phyloP scores from a whole-genome alignment of 2,329 filamentous ascomycete species.

The Huntiella savannae region DNA sequence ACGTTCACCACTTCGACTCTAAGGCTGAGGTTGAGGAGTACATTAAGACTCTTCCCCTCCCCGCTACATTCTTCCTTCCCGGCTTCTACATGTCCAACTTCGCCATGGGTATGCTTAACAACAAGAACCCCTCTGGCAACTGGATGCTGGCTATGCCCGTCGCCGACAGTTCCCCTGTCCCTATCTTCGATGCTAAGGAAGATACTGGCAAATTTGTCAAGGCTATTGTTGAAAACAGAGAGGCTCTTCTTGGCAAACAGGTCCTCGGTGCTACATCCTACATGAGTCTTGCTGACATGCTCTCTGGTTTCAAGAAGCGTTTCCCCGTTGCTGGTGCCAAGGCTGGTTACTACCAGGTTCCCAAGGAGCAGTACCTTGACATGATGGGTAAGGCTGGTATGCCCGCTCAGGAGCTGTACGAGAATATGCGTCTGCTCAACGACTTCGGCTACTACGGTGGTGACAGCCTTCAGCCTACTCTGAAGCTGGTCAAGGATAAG shows the following conservation, averaged over 20 bases:
- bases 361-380: conserved; percentile 20
- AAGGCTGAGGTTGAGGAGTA: conserved; percentile 39
- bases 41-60: conserved; percentile 29
- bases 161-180: conserved; percentile 17
- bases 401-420: conserved; percentile 20
- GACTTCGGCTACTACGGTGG: conserved; percentile 24
- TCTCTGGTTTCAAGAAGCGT: conserved; percentile 16
- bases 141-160: conserved; percentile 17
- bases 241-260: conserved; percentile 17
- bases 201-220: conserved; percentile 25
- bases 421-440: conserved; percentile 25
- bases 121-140: conserved; percentile 17
- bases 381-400: conserved; percentile 16
- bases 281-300: conserved; percentile 17
- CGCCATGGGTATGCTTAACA: conserved; percentile 13
- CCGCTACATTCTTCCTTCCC: conserved; percentile 31
- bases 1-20: conserved; percentile 32
- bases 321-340: conserved; percentile 20
- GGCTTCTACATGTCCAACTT: conserved; percentile 37
- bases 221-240: conserved; percentile 15
- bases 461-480: conserved; percentile 18
- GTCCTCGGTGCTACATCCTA: conserved; percentile 22
- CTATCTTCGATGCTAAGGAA: conserved; percentile 19
- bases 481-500: conserved; percentile 19
- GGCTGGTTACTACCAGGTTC: conserved; percentile 16